Conservation (phyloP, 2,329 filamentous ascomycete genomes). For the Penicillium occitanis region DNA sequence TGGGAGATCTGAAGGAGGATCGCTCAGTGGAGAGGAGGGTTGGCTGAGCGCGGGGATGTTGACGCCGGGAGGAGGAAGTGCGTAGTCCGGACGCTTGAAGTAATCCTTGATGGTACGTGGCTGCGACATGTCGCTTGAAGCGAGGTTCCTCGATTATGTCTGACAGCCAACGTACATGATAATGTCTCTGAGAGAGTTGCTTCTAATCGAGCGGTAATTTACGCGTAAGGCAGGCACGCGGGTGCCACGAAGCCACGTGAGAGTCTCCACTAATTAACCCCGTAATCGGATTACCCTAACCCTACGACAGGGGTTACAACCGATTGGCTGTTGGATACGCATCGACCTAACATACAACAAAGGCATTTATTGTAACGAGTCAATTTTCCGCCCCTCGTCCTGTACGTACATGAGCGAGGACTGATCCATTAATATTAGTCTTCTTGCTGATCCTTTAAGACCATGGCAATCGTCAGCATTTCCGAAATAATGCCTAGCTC, state of each 20-base stretch:
- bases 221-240: constrained; percentile 2
- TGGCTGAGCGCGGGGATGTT: constrained; percentile 24
- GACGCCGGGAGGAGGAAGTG: not conserved
- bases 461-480: not conserved
- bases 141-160: not conserved
- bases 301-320: not conserved
- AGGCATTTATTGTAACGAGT: not conserved
- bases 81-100: constrained; percentile 45
- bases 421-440: not conserved
- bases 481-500: not conserved
- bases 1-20: constrained; percentile 28
- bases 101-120: constrained; percentile 47
- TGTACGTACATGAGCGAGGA: too few species aligned
- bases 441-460: not conserved
- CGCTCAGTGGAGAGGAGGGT: constrained; percentile 30
- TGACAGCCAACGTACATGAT: not conserved
- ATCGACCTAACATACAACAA: not conserved
- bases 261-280: not conserved
- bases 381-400: not conserved
- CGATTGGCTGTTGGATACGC: not conserved
- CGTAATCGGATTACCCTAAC: not conserved
- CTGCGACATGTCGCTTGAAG: constrained; percentile 27
- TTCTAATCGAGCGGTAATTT: not conserved
- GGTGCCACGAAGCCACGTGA: constrained; percentile 10
- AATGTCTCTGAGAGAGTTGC: not conserved